A percentile compares a stretch with the other conserved stretches of the same genome.
phyloP scores from a whole-genome alignment of 208 protist genomes.

The Trypanosoma vivax region DNA sequence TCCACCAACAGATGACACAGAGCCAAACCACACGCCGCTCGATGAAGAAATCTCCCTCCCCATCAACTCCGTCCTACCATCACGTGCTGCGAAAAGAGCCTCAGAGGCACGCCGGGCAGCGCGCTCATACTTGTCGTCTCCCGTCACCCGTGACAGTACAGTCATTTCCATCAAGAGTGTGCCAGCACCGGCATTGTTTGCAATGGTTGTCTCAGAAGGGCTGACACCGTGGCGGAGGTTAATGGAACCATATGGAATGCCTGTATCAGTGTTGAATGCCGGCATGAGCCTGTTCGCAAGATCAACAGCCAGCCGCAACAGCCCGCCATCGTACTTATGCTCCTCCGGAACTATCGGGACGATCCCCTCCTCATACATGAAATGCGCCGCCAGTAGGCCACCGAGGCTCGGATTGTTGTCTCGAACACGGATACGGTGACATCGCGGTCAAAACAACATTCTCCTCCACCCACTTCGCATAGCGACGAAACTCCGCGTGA shows the following conservation, averaged over 20 bases:
- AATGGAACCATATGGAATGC: constrained; percentile 84
- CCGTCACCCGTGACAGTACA: constrained; percentile 34
- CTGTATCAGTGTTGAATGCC: constrained; percentile 77
- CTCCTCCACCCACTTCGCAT: constrained; percentile 47
- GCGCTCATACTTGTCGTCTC: constrained; percentile 29
- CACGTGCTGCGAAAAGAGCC: constrained; percentile 25
- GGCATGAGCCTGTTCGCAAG: constrained; percentile 41
- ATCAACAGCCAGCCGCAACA: constrained; percentile 53
- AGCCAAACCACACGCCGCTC: constrained; percentile 19
- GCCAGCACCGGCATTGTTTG: constrained; percentile 45
- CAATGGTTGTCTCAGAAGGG: constrained; percentile 32
- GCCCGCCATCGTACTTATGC: constrained; percentile 42
- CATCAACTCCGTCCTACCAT: constrained; percentile 23
- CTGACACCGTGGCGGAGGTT: constrained; percentile 71
- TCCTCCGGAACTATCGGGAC: constrained; percentile 25
- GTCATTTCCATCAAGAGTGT: constrained; percentile 60
- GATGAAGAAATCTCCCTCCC: constrained; percentile 42
- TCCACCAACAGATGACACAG: constrained; percentile 45
- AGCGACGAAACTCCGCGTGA: constrained; percentile 29
- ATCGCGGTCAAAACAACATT: constrained; percentile 62
- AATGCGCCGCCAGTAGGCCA: constrained; percentile 66
- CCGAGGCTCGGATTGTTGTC: constrained; percentile 86
- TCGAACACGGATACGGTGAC: constrained; percentile 75
- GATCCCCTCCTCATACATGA: constrained; percentile 53
- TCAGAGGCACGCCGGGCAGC: constrained; percentile 25